phyloP scores from a whole-genome alignment of 2,329 filamentous ascomycete genomes.

The Epicoccum sorghinum region DNA sequence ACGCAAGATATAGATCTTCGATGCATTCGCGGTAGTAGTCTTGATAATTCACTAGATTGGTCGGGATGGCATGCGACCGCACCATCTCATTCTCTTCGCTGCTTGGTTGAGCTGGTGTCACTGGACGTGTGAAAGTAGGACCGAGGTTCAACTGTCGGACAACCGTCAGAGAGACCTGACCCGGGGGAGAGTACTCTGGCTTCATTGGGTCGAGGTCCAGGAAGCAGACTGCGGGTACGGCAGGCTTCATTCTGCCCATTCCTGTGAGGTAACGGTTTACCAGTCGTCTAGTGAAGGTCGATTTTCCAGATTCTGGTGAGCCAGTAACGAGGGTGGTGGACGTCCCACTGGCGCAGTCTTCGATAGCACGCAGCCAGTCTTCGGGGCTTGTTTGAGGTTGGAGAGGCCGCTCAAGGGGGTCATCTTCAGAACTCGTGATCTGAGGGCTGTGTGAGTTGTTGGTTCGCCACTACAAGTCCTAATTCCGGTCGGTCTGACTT shows the following conservation, averaged over 20 bases:
- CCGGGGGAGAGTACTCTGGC: constrained; percentile 74
- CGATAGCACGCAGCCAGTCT: constrained; percentile 56
- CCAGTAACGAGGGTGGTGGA: constrained; percentile 67
- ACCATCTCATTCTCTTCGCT: constrained; percentile 52
- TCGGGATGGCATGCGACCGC: constrained; percentile 70
- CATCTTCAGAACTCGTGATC: constrained; percentile 37
- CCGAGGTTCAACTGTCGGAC: constrained; percentile 67
- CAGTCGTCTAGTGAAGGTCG: constrained; percentile 72
- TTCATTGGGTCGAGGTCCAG: constrained; percentile 80
- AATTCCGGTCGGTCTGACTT: constrained; percentile 13
- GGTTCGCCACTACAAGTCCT: too few species aligned
- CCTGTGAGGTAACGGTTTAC: constrained; percentile 70
- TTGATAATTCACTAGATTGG: constrained; percentile 69
- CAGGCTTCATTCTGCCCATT: constrained; percentile 33
- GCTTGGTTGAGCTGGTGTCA: constrained; percentile 23
- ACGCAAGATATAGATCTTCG: constrained; percentile 66
- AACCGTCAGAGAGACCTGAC: constrained; percentile 70
- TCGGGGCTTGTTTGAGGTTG: constrained; percentile 62
- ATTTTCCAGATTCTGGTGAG: constrained; percentile 76
- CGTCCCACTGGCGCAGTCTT: constrained; percentile 43
- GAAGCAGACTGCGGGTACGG: constrained; percentile 56
- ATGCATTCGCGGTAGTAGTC: constrained; percentile 70
- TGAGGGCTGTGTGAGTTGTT: constrained; percentile 14
- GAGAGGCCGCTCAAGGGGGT: constrained; percentile 37
- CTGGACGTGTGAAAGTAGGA: constrained; percentile 69